These are phyloP conservation scores for Penicillium sp. DNA, from an alignment of 2,329 filamentous ascomycete species.

Conservation along the genomic window DNA sequence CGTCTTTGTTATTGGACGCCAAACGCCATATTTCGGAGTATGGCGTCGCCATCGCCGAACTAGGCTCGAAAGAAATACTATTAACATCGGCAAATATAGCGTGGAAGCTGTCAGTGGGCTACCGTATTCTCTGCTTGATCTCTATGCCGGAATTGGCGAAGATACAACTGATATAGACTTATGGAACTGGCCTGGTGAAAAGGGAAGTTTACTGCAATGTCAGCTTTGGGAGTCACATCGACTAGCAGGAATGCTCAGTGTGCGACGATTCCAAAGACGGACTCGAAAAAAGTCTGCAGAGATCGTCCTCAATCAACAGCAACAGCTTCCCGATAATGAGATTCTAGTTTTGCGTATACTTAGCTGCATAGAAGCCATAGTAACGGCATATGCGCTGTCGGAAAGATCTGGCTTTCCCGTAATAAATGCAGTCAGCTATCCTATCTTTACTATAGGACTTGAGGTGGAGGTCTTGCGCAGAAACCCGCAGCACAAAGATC, in stretches of 20 bases:
- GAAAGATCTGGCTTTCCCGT: slow-evolving; percentile 16
- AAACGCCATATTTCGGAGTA: slow-evolving; percentile 22
- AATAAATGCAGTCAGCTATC: slow-evolving; percentile 25
- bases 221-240: slow-evolving; percentile 30
- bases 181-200: slow-evolving; percentile 27
- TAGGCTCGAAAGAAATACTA: too few species aligned
- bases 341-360: slow-evolving; percentile 22
- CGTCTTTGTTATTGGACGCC: slow-evolving; percentile 24
- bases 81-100: too few species aligned
- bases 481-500: slow-evolving; percentile 18
- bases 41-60: slow-evolving; percentile 26
- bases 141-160: slow-evolving; percentile 23
- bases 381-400: slow-evolving; percentile 18
- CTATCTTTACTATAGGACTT: slow-evolving; percentile 21
- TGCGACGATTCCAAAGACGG: slow-evolving; percentile 16
- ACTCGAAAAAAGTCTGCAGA: background rate
- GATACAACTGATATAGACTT: slow-evolving; percentile 24
- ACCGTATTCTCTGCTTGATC: slow-evolving; percentile 25
- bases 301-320: background rate
- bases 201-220: slow-evolving; percentile 23
- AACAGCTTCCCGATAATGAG: slow-evolving; percentile 14
- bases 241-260: slow-evolving; percentile 23
- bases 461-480: slow-evolving; percentile 16
- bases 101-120: slow-evolving; percentile 28
- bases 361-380: slow-evolving; percentile 24